Evolutionary conservation across 257 asterid genomes (phyloP), one percentile per base, ranked within the genome.

Genomic region (Cynanchum wilfordii): DNA sequence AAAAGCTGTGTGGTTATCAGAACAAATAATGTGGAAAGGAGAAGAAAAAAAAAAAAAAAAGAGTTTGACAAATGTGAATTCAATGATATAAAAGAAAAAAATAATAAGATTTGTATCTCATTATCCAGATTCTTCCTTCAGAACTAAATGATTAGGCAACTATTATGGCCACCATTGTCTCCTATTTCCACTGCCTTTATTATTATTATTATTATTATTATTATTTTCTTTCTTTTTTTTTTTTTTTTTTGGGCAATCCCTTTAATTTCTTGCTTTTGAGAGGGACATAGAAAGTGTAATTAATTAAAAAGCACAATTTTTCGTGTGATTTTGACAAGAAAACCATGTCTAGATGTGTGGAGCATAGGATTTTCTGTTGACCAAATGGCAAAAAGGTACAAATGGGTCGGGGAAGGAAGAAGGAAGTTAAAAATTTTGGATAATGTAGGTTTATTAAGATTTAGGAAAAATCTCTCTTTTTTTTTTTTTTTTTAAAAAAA

Each of bases 51-150:
- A 7, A 1, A 10, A 60, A 42, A 13, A 15, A 13, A 13, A 27
- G 1, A 1, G 19, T 51, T 51, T 3, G 56, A 13, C 3, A 58
- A 58, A 10, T 33, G 38, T 58, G 65, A 58, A 58, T 20, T 25
- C 36, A 60, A 29, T 27, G 8, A 75, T 10, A 19, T 27, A 52
- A 51, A 47, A 49, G 2, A 49, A 1, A 45, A 2, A 45, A 45
- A 45, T 15, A 67, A 55, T 55, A 68, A 66, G 73, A 66, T 19
- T 42, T 16, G 11, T 50, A 56, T 67, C 69, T 44, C 12, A 27
- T 60, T 38, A 27, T 67, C 69, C 40, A 51, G 62, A 75, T 68
- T 60, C 73, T 68, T 67, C 8, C 69, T 68, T 67, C 8, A 29
- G 7, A 55, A 55, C 24, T 7, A 42, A 42, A 67, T 44, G 29